phyloP scores from a whole-genome alignment of 768 basidiomycete genomes.

The Hypholoma sublateritium region DNA sequence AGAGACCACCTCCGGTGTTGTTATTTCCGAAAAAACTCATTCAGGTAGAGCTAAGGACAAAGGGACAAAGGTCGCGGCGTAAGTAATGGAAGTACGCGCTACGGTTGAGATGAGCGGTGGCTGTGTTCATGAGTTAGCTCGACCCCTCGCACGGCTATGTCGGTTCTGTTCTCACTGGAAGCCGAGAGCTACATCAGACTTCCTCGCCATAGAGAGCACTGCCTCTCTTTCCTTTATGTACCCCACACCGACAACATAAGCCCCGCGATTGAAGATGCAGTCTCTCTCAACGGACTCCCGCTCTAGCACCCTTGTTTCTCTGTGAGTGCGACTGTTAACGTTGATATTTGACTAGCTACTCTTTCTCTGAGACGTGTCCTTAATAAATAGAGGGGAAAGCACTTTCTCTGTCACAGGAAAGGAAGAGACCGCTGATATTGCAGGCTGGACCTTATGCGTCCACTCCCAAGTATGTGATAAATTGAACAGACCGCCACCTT shows the following conservation, averaged over 20 bases:
- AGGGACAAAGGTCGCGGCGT: neutral
- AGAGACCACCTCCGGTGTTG: constrained; percentile 19
- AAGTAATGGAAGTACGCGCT: constrained; percentile 6
- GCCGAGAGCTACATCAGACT: neutral
- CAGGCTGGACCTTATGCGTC: constrained; percentile 38
- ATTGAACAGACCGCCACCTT: neutral
- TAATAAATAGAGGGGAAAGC: neutral
- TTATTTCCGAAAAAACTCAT: constrained; percentile 4
- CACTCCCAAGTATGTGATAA: constrained; percentile 34
- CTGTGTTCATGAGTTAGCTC: constrained; percentile 7
- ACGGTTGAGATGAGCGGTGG: constrained; percentile 8
- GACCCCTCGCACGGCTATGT: too few relatives aligned
- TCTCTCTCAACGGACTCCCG: constrained; percentile 6
- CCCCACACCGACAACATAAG: too few relatives aligned
- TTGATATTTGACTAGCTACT: neutral
- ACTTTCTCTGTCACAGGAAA: neutral
- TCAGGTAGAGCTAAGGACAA: neutral
- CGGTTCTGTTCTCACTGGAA: too few relatives aligned
- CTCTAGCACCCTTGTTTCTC: constrained; percentile 12
- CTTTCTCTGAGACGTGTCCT: neutral
- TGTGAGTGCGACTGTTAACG: neutral
- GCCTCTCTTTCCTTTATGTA: too few relatives aligned
- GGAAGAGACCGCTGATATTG: neutral
- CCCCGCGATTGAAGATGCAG: too few relatives aligned
- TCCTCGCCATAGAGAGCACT: too few relatives aligned